Evolutionary conservation across 75 land plant species (phyloP), one percentile per base, ranked within the genome.

Genomic region (Chamaecyparis obtusa): DNA sequence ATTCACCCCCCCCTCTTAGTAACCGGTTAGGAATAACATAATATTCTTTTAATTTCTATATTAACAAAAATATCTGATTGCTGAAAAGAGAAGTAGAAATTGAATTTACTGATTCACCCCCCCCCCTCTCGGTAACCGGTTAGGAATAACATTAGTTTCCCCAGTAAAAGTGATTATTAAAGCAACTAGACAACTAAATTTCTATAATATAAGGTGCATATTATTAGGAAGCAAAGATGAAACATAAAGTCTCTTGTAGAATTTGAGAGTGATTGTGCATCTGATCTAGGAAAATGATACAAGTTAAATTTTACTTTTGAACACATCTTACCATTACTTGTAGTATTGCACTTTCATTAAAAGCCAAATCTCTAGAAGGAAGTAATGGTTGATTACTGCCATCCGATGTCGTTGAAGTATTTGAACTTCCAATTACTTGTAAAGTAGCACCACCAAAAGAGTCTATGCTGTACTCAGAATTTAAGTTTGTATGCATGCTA

Each of bases 291-390:
- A 81, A 14, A 27, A 81, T 5, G 27, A 27, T 2, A 81, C 21
- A 46, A 81, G 16, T 14, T 11, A 81, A 44, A 8, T 27, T 37
- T 21, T 43, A 81, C 46, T 43, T 46, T 46, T 15, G 0, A 14
- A 81, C 33, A 37, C 17, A 81, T 81, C 95, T 90, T 84, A 97
- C 99, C 99, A 98, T 96, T 33, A 98, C 95, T 85, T 96, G 97
- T 13, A 98, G 87, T 39, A 98, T 95, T 49, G 99, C 94, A 83
- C 80, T 89, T 83, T 98, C 99, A 91, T 97, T 99, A 90, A 93
- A 94, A 13, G 84, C 81, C 87, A 87, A 43, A 46, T 95, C 98
- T 77, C 90, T 86, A 19, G 95, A 91, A 76, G 91, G 88, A 27
- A 35, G 91, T 81, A 89, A 91, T 85, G 83, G 87, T 44, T 94